Percentiles rank a stretch among this genome's conserved stretches.
These are phyloP conservation scores for Candida pseudoviswanathii DNA, from an alignment of 1,139 yeast genomes.

Conservation along the genomic window DNA sequence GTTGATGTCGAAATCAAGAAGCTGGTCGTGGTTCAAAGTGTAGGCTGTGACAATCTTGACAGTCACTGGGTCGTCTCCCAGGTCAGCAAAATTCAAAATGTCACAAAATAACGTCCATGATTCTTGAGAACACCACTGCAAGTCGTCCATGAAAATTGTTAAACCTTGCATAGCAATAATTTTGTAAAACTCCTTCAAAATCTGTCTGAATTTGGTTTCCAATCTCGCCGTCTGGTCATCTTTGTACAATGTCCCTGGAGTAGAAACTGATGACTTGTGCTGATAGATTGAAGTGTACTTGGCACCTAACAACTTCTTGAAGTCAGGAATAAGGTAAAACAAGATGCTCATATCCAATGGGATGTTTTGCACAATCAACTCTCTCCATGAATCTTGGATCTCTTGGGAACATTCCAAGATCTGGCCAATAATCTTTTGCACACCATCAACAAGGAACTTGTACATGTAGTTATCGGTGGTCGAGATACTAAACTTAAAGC, in stretches of 20 bases:
- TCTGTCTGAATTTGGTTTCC: slow-evolving; percentile 47
- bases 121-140: slow-evolving; percentile 44
- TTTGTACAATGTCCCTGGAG: slow-evolving; percentile 14
- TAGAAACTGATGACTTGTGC: slow-evolving; percentile 10
- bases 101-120: slow-evolving; percentile 36
- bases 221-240: slow-evolving; percentile 25
- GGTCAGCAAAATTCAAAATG: slow-evolving; percentile 21
- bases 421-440: slow-evolving; percentile 44
- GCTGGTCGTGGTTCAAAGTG: slow-evolving; percentile 13
- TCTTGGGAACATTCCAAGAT: slow-evolving; percentile 43
- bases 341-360: slow-evolving; percentile 47
- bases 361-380: slow-evolving; percentile 39
- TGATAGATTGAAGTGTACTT: slow-evolving; percentile 32
- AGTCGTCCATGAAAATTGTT: slow-evolving; percentile 51
- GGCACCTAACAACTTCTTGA: slow-evolving; percentile 46
- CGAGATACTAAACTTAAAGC: slow-evolving; percentile 42
- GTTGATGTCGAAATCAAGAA: slow-evolving; percentile 6
- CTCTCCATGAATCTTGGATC: slow-evolving; percentile 45
- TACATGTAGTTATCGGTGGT: slow-evolving; percentile 32
- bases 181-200: slow-evolving; percentile 45
- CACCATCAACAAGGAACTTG: slow-evolving; percentile 33
- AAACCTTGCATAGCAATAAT: slow-evolving; percentile 47
- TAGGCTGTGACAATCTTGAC: slow-evolving; percentile 13
- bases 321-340: slow-evolving; percentile 48
- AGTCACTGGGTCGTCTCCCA: slow-evolving; percentile 6